A percentile compares a stretch with the other conserved stretches of the same genome.
phyloP scores from a whole-genome alignment of 2,329 filamentous ascomycete species.

The Fonsecaea pugnacius region DNA sequence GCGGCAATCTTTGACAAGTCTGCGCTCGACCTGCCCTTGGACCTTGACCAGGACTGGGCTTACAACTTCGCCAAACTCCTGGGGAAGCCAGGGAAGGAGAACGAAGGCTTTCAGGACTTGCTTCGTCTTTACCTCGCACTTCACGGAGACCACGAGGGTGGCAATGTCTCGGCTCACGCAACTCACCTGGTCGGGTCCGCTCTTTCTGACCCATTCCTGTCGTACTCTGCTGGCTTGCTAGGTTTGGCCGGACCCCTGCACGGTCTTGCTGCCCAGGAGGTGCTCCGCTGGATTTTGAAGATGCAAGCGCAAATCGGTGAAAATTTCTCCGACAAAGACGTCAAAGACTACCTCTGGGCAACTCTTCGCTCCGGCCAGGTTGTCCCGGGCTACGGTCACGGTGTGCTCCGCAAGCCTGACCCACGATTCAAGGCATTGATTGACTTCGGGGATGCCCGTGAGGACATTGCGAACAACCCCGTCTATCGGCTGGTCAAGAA shows the following conservation, averaged over 20 bases:
- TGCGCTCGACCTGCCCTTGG: slow-evolving; percentile 72
- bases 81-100: slow-evolving; percentile 82
- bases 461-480: slow-evolving; percentile 82
- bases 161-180: slow-evolving; percentile 93
- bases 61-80: slow-evolving; percentile 99
- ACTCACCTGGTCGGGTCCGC: slow-evolving; percentile 95
- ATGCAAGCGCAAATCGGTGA: slow-evolving; percentile 89
- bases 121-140: slow-evolving; percentile 92
- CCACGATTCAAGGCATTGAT: slow-evolving; percentile 95
- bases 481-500: slow-evolving; percentile 93
- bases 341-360: slow-evolving; percentile 87
- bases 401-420: slow-evolving; percentile 94
- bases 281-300: slow-evolving; percentile 92
- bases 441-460: slow-evolving; percentile 85
- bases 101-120: slow-evolving; percentile 94
- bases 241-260: slow-evolving; percentile 93
- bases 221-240: slow-evolving; percentile 92
- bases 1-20: slow-evolving; percentile 97
- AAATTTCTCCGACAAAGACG: slow-evolving; percentile 76
- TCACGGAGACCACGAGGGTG: slow-evolving; percentile 97
- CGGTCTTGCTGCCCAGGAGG: slow-evolving; percentile 93
- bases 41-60: slow-evolving; percentile 89
- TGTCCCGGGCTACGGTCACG: slow-evolving; percentile 93
- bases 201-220: slow-evolving; percentile 91
- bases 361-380: slow-evolving; percentile 93